Conservation (phyloP, 2,329 filamentous ascomycete genomes). For the Paraphaeosphaeria minitans region DNA sequence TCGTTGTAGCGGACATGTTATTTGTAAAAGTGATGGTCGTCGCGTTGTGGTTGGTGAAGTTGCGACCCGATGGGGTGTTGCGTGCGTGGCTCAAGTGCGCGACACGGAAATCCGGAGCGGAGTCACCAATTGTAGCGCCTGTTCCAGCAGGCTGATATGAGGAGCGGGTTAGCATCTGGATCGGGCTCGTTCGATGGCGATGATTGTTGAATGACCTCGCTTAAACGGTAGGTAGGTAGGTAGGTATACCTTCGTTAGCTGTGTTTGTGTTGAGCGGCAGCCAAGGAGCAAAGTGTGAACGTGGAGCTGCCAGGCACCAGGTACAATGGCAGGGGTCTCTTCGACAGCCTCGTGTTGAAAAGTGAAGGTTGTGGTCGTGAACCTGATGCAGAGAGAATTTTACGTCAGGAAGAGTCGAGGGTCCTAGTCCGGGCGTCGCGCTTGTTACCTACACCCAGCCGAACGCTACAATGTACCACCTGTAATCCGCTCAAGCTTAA, state of each 20-base stretch:
- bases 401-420: conserved; percentile 1
- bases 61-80: not conserved
- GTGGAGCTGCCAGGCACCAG: not conserved
- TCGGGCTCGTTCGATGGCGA: not conserved
- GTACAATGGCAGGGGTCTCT: not conserved
- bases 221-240: no score
- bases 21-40: not conserved
- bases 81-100: not conserved
- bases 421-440: not conserved
- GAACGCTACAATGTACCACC: not conserved
- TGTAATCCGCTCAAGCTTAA: not conserved
- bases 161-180: conserved; percentile 3
- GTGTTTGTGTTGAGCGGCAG: not conserved
- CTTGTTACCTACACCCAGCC: conserved; percentile 1
- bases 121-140: conserved; percentile 4
- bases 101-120: not conserved
- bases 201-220: not conserved
- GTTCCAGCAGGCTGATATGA: not conserved
- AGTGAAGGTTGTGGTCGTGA: not conserved
- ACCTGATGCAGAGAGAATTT: conserved; percentile 1
- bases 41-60: conserved; percentile 1
- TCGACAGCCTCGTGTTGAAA: not conserved
- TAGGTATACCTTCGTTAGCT: not conserved
- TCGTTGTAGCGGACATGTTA: conserved; percentile 5
- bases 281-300: not conserved